These are phyloP conservation scores for Lactifluus pinguis DNA, from an alignment of 768 basidiomycete genomes.

Conservation along the genomic window DNA sequence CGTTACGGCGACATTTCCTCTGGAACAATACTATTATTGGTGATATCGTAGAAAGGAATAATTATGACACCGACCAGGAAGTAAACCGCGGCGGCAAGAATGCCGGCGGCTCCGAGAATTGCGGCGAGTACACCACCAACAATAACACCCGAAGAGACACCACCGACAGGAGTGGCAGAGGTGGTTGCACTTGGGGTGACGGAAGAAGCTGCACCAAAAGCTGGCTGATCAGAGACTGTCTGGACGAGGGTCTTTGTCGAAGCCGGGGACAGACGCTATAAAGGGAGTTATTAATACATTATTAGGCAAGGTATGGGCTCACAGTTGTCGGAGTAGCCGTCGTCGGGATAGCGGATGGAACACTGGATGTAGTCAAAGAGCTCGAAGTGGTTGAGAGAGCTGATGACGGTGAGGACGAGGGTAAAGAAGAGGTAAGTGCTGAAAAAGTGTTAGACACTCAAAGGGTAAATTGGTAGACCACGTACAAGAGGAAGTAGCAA, in stretches of 20 bases:
- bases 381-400: not conserved
- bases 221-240: not conserved
- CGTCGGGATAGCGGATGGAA: not conserved
- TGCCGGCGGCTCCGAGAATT: conserved; percentile 26
- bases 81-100: conserved; percentile 28
- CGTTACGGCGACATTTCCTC: conserved; percentile 23
- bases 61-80: conserved; percentile 27
- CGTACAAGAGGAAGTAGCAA: not conserved
- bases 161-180: conserved; percentile 2
- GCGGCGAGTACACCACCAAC: conserved; percentile 30
- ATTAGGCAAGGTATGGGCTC: not conserved
- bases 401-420: not conserved
- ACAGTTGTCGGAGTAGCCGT: not conserved
- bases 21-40: conserved; percentile 2
- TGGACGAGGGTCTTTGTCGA: not conserved
- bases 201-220: not conserved
- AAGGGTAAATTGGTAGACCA: not conserved
- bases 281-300: not conserved
- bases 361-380: not conserved
- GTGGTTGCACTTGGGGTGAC: not conserved
- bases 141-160: conserved; percentile 22
- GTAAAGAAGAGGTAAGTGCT: not conserved
- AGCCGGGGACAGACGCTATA: not conserved
- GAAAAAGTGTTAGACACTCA: not conserved
- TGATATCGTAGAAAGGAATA: not conserved